These are phyloP conservation scores for Canavalia gladiata DNA, from an alignment of 306 rosid species.

Conservation along the genomic window DNA sequence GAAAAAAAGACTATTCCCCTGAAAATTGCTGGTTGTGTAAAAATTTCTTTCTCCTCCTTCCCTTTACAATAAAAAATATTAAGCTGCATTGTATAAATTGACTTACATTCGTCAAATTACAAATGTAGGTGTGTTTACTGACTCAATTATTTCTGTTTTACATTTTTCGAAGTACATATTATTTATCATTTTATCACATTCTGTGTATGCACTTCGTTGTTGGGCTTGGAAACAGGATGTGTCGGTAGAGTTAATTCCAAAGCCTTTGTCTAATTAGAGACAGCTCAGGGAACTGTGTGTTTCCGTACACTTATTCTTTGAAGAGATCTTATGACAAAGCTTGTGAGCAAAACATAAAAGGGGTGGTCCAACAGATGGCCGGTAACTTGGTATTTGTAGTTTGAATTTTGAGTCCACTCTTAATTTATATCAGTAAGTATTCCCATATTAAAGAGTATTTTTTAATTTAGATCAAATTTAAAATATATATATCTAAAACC, in stretches of 20 bases:
- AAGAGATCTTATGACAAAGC: background rate
- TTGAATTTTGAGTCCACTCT: background rate
- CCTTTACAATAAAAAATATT: background rate
- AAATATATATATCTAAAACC: too few species aligned
- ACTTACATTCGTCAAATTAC: too few species aligned
- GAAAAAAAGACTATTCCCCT: background rate
- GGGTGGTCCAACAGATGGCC: background rate
- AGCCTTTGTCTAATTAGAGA: slow-evolving; percentile 1
- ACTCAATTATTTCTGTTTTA: too few species aligned
- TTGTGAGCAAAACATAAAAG: background rate
- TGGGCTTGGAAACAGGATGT: background rate
- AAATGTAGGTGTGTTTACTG: too few species aligned
- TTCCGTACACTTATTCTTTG: background rate
- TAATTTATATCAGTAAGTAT: too few species aligned
- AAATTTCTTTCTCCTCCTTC: slow-evolving; percentile 18
- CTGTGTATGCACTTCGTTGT: background rate
- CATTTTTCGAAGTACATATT: too few species aligned
- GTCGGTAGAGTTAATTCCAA: background rate
- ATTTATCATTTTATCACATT: background rate
- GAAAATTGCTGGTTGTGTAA: background rate
- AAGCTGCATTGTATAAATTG: too few species aligned
- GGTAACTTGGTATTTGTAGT: background rate
- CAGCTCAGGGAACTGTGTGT: background rate
- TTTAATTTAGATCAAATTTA: too few species aligned
- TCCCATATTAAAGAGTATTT: too few species aligned